phyloP scores from a whole-genome alignment of 208 protist genomes.

The Trypanosoma boissoni region DNA sequence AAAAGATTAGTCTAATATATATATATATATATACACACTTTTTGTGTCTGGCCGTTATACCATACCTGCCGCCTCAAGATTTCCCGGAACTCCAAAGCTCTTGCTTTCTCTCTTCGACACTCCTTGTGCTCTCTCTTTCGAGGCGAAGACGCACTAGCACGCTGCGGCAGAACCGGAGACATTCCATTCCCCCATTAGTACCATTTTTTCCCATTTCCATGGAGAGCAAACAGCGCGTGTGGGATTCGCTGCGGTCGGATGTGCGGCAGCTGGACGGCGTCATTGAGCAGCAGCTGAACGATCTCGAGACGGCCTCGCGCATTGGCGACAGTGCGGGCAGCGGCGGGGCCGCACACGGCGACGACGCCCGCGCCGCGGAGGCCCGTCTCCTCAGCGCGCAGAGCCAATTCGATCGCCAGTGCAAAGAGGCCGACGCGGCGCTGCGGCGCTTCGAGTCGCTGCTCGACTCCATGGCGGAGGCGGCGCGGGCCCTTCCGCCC shows the following conservation, averaged over 20 bases:
- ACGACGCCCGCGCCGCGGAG: neutral
- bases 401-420: constrained; percentile 28
- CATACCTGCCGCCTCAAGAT: too few relatives aligned
- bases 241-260: constrained; percentile 66
- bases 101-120: too few relatives aligned
- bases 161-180: too few relatives aligned
- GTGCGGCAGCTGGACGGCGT: constrained; percentile 55
- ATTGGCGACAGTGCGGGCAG: constrained; percentile 28
- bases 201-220: constrained; percentile 18
- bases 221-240: constrained; percentile 34
- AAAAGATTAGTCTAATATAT: too few relatives aligned
- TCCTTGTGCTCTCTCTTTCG: too few relatives aligned
- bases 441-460: constrained; percentile 31
- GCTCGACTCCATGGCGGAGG: constrained; percentile 29
- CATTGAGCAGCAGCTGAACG: constrained; percentile 54
- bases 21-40: too few relatives aligned
- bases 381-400: neutral
- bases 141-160: too few relatives aligned
- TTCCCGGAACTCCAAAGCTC: too few relatives aligned
- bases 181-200: too few relatives aligned
- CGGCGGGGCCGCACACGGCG: neutral
- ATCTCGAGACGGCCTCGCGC: constrained; percentile 38
- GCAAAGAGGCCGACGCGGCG: constrained; percentile 22
- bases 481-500: constrained; percentile 15
- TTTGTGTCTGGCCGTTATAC: too few relatives aligned